Base-by-base conservation (phyloP, 805 yeast species). In the Candida arabinofermentans region DNA sequence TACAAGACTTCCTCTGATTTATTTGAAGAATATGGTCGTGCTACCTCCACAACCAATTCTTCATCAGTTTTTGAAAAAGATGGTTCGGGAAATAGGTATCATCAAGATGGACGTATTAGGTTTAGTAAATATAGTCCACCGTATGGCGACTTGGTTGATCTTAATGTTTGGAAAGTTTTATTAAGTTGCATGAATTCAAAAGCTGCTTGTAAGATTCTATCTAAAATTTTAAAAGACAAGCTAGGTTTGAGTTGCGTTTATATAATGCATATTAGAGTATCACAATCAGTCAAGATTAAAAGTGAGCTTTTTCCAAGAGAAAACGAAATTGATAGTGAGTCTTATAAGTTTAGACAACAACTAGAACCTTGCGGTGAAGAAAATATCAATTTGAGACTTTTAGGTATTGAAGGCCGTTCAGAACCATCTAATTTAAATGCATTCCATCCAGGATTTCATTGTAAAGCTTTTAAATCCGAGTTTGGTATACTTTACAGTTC, bases 61-160 rank as follows among this genome's bases (percentile, higher is more conserved):
- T 47, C 53, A n/a, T 65, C 77, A 2, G 71, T 77, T 1, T 79
- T 75, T 56, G 86, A 79, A 49, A 72, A 71, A 45, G 85, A 80
- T 59, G 84, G 84, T 0, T 75, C 83, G 5, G 86, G 85, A 13
- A 71, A 73, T 13, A 74, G 81, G n/a, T 80, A 79, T 49, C 64
- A 69, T 3, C 80, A 69, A 41, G 74, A 74, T 48, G 65, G 66
- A 36, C 70, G 65, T 42, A 67, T 77, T 40, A 61, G 73, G 43
- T 70, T 71, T 48, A 61, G 66, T 37, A 64, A 65, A 39, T 57
- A 51, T 19, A 57, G 54, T 24, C 36, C 53, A 1, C 50, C 59
- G 22, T 50, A 51, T 18, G 64, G 58, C 1, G 53, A 54, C 26
- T 36, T 55, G 32, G 48, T 56, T n/a, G 67, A 67, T 46, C 48